phyloP scores from a whole-genome alignment of 345 rosid species.

The Fremontodendron californicum region DNA sequence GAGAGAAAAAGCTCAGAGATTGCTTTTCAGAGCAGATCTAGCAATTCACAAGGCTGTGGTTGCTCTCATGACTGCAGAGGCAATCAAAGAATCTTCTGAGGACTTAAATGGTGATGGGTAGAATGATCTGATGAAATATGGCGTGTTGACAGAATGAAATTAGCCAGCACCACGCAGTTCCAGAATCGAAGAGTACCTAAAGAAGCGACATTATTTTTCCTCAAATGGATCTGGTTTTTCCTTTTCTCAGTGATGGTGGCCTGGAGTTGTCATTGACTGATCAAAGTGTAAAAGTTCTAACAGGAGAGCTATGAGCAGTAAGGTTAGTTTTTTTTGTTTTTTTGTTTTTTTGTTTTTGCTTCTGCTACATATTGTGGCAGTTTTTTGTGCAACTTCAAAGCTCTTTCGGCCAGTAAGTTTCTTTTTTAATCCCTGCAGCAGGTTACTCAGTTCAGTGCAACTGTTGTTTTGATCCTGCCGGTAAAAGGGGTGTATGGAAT shows the following conservation, averaged over 20 bases:
- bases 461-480: conserved; percentile 27
- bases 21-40: conserved; percentile 74
- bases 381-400: conserved; percentile 16
- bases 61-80: conserved; percentile 86
- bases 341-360: no score
- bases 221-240: conserved; percentile 19
- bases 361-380: conserved; percentile 22
- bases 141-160: conserved; percentile 16
- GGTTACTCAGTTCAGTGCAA: conserved; percentile 18
- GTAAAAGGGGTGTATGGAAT: conserved; percentile 35
- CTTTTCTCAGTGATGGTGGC: conserved; percentile 3
- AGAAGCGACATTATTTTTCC: conserved; percentile 14
- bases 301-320: conserved; percentile 3
- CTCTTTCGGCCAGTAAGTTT: conserved; percentile 14
- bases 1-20: conserved; percentile 76
- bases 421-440: conserved; percentile 22
- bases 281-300: conserved; percentile 10
- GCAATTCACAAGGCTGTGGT: conserved; percentile 88
- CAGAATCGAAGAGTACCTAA: conserved; percentile 1
- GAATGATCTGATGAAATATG: conserved; percentile 18
- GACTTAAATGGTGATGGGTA: conserved; percentile 40
- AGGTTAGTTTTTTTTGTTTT: conserved; percentile 17
- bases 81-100: conserved; percentile 54
- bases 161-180: conserved; percentile 15
- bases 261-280: neutral